Evolutionary conservation across 352 stramenopile species (phyloP).

Genomic region (Saprolegnia parasitica): DNA sequence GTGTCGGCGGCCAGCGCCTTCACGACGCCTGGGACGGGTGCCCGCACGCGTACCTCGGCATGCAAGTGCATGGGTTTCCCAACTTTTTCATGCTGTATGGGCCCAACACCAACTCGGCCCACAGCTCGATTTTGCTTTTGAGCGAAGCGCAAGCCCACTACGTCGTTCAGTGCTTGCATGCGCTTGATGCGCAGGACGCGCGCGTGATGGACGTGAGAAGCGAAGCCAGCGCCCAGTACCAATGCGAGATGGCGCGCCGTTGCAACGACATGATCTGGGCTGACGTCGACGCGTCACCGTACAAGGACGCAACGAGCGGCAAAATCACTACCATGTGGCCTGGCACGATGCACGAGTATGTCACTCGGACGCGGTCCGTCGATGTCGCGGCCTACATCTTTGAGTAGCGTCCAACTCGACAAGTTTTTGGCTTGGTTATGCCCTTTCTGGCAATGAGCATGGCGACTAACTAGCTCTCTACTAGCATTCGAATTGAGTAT

Average conservation of each 20-base stretch:
- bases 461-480: too few species aligned
- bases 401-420: too few species aligned
- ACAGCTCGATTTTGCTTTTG: neutral
- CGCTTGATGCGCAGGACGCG: neutral
- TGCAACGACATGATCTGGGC: neutral
- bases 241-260: neutral
- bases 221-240: neutral
- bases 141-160: neutral
- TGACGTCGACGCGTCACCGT: neutral
- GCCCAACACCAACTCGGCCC: conserved; percentile 1
- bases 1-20: neutral
- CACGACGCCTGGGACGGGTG: neutral
- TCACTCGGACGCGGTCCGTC: neutral
- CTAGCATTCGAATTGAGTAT: too few species aligned
- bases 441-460: too few species aligned
- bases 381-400: neutral
- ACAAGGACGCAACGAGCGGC: neutral
- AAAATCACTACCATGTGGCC: conserved; percentile 8
- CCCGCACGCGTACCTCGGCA: conserved; percentile 7
- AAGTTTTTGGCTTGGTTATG: too few species aligned
- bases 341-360: neutral
- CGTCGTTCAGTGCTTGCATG: neutral
- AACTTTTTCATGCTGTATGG: conserved; percentile 16
- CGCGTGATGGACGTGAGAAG: neutral
- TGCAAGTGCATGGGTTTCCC: neutral